Base-by-base conservation (phyloP, 805 yeast species). In the Candida quercuum region DNA sequence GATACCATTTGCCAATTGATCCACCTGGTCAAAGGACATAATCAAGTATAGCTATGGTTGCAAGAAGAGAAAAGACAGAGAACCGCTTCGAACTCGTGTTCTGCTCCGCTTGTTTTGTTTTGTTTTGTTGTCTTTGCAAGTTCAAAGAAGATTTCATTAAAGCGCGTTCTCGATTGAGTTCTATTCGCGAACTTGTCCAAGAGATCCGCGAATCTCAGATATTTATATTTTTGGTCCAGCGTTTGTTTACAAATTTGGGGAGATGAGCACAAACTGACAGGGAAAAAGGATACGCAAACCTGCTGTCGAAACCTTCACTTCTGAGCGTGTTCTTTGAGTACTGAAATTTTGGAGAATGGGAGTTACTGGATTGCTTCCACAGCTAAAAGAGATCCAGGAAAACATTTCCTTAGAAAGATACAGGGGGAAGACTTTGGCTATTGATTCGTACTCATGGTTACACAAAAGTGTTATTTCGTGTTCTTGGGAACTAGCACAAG, bases 361-460 rank as follows among this genome's bases (percentile, higher is more conserved):
- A 39, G 86, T 87, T 26, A 66, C 79, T 19, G 96, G 96, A 0
- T 68, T 91, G 18, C 73, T 87, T 23, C 89, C 85, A n/a, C 76
- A 74, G 39, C 66, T 91, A 44, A 86, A 84, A 56, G 76, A 83
- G 21, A 81, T 86, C 29, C 93, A 84, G 50, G 71, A 71, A 37
- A 69, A 72, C 1, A 69, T 74, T 2, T 61, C 80, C 2, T 61
- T 89, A 32, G 71, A 72, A 38, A 62, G 72, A 25, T 86, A 77
- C 56, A 61, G 76, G 12, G 96, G 96, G 1, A 70, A 80, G 51
- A 78, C 84, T 0, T 63, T 89, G 30, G 99, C 95, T 0, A 81
- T 93, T n/a, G 99, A 93, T 56, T 89, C 95, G 0, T 93, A 87
- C 54, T 88, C 96, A 1, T 93, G 99, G 99, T 72, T 93, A 5